Base-by-base conservation (phyloP, 2,329 filamentous ascomycete genomes). In the Drechslerella dactyloides region DNA sequence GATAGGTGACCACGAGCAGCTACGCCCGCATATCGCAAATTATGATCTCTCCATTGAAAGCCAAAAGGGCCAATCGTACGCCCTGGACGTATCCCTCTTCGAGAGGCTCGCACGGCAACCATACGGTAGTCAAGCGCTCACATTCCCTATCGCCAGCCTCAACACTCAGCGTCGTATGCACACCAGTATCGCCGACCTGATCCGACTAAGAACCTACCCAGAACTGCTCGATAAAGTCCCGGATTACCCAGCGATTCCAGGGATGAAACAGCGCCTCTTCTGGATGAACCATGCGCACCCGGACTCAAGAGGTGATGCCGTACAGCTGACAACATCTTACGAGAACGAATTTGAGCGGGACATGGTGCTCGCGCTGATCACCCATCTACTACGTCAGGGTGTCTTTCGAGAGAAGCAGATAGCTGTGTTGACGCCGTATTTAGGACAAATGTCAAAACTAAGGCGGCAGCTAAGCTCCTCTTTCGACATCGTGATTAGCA, bases 131-230 rank as follows among this genome's bases (percentile, higher is more conserved):
- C 33, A 27, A 0, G 72, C 50, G 10, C 23, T 76, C 4, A 54
- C 19, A 13, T 73, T 73, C 27, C 81, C 82, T 1, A 79, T 79
- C 55, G 78, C 75, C 48, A 80, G 78, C 1, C 79, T 90, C 1
- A 80, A 86, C 10, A 83, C 82, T 0, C 88, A 91, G 76, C 80
- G 87, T 11, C 82, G 88, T 5, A 90, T 90, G 87, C 82, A 84
- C 55, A 88, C 88, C 0, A 81, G 81, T 0, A 87, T 91, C 10
- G 83, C 89, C 0, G 77, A 78, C 1, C 81, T 91, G 0, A 80
- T 90, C 6, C 80, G 85, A 0, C 78, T 82, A 0, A 84, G 85
- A 0, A 77, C 88, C 0, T 90, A 90, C 68, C 84, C 83, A 0
- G 74, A 79, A 0, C 79, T 90, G 0, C 57, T 82, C 13, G 87